A percentile compares a stretch with the other conserved stretches of the same genome.
These are phyloP conservation scores for Trichoderma sp. DNA, from an alignment of 2,329 filamentous ascomycete genomes.

Conservation along the genomic window DNA sequence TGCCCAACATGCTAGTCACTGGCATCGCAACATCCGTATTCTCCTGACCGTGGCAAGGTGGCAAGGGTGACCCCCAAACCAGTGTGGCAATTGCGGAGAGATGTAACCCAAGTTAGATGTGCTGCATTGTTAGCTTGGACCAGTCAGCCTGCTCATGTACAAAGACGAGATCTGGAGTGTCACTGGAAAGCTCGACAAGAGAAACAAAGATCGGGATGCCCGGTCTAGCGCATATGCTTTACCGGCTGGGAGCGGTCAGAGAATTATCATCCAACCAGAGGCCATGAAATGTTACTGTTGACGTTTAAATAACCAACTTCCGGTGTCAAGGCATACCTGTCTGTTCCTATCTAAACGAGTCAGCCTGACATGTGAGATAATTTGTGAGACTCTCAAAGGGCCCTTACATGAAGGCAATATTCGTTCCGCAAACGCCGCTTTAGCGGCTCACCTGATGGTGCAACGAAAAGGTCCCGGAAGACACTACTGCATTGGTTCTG, in stretches of 20 bases:
- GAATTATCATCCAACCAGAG: background rate
- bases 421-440: background rate
- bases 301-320: background rate
- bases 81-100: slow-evolving; percentile 3
- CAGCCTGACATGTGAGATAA: background rate
- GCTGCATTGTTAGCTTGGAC: background rate
- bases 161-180: background rate
- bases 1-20: background rate
- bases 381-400: background rate
- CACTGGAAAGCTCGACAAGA: background rate
- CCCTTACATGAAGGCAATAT: background rate
- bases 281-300: background rate
- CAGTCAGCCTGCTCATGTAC: background rate
- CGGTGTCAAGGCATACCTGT: background rate
- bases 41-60: background rate
- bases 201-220: background rate
- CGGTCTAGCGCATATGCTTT: background rate
- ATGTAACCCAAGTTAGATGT: background rate
- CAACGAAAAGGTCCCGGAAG: background rate
- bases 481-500: background rate
- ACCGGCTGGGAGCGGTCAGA: background rate
- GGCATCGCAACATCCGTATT: background rate
- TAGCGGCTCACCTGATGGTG: background rate
- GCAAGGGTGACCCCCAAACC: background rate
- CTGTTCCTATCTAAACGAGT: background rate